Evolutionary conservation across 2,329 filamentous ascomycete species (phyloP), one percentile per base, ranked within the genome.

Genomic region (Diaporthe helianthi): DNA sequence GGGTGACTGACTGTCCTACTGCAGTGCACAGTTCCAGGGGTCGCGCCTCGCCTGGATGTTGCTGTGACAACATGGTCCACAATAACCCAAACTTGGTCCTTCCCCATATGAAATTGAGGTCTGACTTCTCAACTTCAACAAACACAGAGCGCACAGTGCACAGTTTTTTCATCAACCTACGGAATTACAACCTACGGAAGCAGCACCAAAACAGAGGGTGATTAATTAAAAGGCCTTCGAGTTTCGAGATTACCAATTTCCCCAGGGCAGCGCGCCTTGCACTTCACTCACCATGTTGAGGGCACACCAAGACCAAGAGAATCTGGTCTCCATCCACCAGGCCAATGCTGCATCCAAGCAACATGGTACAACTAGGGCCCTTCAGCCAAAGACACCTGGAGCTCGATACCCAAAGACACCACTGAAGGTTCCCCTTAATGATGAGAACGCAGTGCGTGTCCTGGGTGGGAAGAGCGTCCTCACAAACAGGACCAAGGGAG

Each of bases 321-420:
- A 98, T 80, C 82, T 93, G 79, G 87, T 93, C 75, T 90, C 93
- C 78, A 87, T 86, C 73, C 92, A 92, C 78, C 93, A 94, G 78
- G 86, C 89, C 71, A 87, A 85, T 61, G 89, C 90, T 29, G 87
- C 89, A 17, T 85, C 88, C 19, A 97, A 97, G 80, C 89, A 85
- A 74, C 58, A 63, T 13, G 44, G 29, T 84, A 86, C 71, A 73
- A 71, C 67, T 44, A 65, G 66, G 33, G 33, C 61, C 81, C 69
- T 89, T 85, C 82, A 85, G 70, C 89, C 92, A 67, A 97, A 95
- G 81, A 97, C 94, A 33, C 94, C 94, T 0, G 92, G 89, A 68
- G 86, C 88, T 69, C 89, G 89, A 76, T 90, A 86, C 73, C 90
- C 92, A 10, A 97, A 97, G 81, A 97, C 94, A 6, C 94, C 94